phyloP scores from a whole-genome alignment of 208 protist species.

The Phytomonas sp. region DNA sequence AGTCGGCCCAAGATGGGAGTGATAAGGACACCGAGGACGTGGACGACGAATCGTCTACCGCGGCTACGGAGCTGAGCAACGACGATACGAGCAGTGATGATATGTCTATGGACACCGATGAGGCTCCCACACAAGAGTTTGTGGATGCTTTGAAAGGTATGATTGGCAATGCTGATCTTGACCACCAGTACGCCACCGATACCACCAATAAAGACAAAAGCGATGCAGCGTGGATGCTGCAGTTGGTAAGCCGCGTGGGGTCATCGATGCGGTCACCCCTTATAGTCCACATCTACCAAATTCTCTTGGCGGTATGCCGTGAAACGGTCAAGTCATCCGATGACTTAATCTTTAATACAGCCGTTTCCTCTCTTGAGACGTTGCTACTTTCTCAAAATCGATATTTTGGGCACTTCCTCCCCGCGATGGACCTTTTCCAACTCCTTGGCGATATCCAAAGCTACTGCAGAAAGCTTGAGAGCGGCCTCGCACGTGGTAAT shows the following conservation, averaged over 20 bases:
- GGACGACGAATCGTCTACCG: constrained; percentile 10
- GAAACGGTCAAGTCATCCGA: constrained; percentile 74
- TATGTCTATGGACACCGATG: constrained; percentile 40
- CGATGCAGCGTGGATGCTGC: constrained; percentile 70
- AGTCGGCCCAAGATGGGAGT: constrained; percentile 18
- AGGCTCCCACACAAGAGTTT: constrained; percentile 80
- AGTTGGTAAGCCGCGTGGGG: constrained; percentile 56
- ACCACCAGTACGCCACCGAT: constrained; percentile 71
- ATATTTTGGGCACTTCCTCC: constrained; percentile 74
- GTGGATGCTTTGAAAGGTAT: constrained; percentile 76
- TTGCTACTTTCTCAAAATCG: constrained; percentile 74
- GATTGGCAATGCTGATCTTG: constrained; percentile 76
- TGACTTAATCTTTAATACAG: constrained; percentile 68
- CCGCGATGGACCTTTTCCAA: constrained; percentile 64
- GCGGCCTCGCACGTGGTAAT: constrained; percentile 23
- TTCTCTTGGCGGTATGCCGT: constrained; percentile 74
- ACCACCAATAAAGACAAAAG: constrained; percentile 67
- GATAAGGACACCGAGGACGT: constrained; percentile 17
- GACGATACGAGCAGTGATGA: constrained; percentile 15
- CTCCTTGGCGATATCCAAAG: constrained; percentile 83
- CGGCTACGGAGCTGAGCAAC: constrained; percentile 11
- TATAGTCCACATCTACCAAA: constrained; percentile 75
- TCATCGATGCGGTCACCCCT: constrained; percentile 50
- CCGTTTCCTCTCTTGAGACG: constrained; percentile 56
- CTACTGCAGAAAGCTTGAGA: constrained; percentile 65